These are phyloP conservation scores for Rhodotorula sp. DNA, from an alignment of 1,284 basidiomycete species.

Conservation along the genomic window DNA sequence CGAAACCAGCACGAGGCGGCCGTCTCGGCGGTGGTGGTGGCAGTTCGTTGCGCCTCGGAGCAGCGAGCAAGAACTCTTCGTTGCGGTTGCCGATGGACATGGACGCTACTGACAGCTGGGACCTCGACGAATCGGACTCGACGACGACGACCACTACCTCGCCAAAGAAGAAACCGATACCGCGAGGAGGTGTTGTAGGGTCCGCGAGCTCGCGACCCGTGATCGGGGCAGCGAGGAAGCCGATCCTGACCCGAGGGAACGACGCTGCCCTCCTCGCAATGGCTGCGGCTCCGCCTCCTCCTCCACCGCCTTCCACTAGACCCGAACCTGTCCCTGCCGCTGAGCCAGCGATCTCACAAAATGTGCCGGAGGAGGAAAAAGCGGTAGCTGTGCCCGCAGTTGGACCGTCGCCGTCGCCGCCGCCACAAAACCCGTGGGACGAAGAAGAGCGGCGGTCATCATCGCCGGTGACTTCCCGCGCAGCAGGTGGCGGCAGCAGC, in stretches of 20 bases:
- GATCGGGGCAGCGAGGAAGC: neutral
- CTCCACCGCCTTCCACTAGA: neutral
- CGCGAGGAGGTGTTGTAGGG: neutral
- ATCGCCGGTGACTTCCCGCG: no score
- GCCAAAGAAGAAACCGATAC: slow-evolving; percentile 15
- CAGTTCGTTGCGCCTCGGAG: neutral
- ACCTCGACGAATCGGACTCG: slow-evolving; percentile 20
- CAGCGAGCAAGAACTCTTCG: neutral
- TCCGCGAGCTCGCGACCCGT: neutral
- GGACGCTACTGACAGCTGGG: slow-evolving; percentile 38
- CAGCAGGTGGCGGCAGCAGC: no score
- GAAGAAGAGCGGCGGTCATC: no score
- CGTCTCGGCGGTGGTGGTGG: slow-evolving; percentile 1
- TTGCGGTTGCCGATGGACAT: slow-evolving; percentile 26
- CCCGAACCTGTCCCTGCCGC: neutral
- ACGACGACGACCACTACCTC: neutral
- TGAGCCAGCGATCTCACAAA: neutral
- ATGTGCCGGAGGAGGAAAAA: no score
- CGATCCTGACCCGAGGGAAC: neutral
- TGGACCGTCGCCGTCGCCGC: neutral
- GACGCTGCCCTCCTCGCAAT: slow-evolving; percentile 5
- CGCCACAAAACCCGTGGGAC: no score
- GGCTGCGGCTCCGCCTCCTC: neutral
- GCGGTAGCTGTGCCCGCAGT: no score
- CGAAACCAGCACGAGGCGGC: slow-evolving; percentile 13